phyloP scores from a whole-genome alignment of 2,329 filamentous ascomycete genomes.

The Volutella citrinella region DNA sequence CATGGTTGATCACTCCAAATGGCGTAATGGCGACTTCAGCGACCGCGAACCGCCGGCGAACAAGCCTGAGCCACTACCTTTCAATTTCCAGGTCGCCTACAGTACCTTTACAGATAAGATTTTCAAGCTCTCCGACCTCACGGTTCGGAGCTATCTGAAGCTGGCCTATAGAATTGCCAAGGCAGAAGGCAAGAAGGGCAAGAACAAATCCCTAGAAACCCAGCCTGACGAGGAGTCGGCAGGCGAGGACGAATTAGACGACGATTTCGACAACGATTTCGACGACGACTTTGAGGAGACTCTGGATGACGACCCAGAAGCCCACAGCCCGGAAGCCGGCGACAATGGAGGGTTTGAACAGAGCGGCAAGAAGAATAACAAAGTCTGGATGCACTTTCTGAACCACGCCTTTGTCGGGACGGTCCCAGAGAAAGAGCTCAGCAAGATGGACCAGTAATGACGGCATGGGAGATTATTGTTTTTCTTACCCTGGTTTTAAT shows the following conservation, averaged over 20 bases:
- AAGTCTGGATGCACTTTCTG: conserved; percentile 76
- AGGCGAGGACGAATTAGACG: conserved; percentile 25
- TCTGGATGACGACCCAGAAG: conserved; percentile 28
- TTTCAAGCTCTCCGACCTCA: conserved; percentile 78
- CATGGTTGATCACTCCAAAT: conserved; percentile 44
- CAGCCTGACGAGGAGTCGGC: conserved; percentile 5
- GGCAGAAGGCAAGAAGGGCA: conserved; percentile 14
- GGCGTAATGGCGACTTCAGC: conserved; percentile 63
- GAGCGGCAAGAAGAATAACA: conserved; percentile 52
- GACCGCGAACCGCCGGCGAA: conserved; percentile 50
- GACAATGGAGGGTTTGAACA: conserved; percentile 25
- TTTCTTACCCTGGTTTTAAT: not conserved
- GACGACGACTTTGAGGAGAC: conserved; percentile 20
- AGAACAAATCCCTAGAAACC: conserved; percentile 6
- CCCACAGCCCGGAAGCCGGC: conserved; percentile 32
- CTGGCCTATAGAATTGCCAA: conserved; percentile 75
- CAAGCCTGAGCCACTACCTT: conserved; percentile 46
- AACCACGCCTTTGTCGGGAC: conserved; percentile 77
- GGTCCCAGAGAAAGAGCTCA: conserved; percentile 62
- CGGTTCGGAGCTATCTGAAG: conserved; percentile 75
- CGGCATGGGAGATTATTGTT: not conserved
- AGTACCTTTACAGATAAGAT: conserved; percentile 73
- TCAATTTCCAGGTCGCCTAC: conserved; percentile 82
- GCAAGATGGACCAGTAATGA: conserved; percentile 36
- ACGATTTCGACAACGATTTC: conserved; percentile 24